These are phyloP conservation scores for Suaeda aralocaspica DNA, from an alignment of 148 eudicot species.

Conservation along the genomic window DNA sequence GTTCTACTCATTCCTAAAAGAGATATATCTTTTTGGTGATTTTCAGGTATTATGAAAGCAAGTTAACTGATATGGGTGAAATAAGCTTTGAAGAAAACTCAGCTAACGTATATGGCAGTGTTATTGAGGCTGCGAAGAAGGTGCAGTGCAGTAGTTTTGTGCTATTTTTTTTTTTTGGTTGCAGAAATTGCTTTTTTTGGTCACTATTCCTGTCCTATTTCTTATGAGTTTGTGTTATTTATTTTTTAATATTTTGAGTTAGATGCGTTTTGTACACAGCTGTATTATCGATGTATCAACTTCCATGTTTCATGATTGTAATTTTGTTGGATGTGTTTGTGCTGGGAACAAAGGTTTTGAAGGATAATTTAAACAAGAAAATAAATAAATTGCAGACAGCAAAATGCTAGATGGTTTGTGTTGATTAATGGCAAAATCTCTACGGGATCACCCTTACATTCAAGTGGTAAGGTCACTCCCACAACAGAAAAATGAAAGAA, in stretches of 20 bases:
- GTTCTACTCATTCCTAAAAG: neutral
- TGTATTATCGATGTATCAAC: neutral
- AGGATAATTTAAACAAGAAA: too few relatives aligned
- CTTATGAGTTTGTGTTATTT: too few relatives aligned
- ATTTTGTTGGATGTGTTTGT: neutral
- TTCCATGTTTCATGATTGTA: neutral
- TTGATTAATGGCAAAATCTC: too few relatives aligned
- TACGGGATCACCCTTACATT: too few relatives aligned
- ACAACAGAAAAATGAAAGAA: too few relatives aligned
- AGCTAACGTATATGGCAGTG: neutral
- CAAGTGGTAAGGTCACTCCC: too few relatives aligned
- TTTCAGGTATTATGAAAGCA: constrained; percentile 4
- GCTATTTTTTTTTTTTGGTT: neutral
- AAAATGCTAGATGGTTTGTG: too few relatives aligned
- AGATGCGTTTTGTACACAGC: neutral
- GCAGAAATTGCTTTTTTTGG: neutral
- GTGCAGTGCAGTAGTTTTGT: neutral
- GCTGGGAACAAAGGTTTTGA: too few relatives aligned
- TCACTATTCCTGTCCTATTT: too few relatives aligned
- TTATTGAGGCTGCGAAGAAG: constrained; percentile 5
- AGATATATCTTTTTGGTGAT: neutral
- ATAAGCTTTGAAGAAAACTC: constrained; percentile 5
- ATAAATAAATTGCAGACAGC: too few relatives aligned
- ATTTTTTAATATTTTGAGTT: neutral
- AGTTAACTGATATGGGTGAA: constrained; percentile 8